Base-by-base conservation (phyloP, 805 yeast genomes). In the Alloascoidea hylecoeti region DNA sequence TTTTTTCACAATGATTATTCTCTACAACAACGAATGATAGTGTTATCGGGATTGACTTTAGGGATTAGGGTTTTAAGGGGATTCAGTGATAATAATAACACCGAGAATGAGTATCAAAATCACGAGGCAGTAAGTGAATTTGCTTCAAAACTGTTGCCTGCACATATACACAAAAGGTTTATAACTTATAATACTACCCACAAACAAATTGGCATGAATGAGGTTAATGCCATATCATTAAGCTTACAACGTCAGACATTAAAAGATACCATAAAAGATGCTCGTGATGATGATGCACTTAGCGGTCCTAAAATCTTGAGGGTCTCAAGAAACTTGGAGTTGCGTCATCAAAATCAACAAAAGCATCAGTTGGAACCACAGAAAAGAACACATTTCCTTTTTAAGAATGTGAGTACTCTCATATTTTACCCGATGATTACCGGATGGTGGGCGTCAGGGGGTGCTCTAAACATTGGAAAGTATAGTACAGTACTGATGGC, bases 1-100 rank as follows among this genome's bases (percentile, higher is more conserved):
- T 58, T 86, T 14, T 59, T 72, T 27, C 63, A 68, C 0, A 86
- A 88, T 0, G 98, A 89, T 49, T 73, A 79, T 43, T 84, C 95
- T 0, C 53, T 92, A 15, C 92, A 81, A 43, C 88, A 78, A 42
- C 57, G 97, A 36, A 63, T 88, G 57, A 58, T 71, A 18, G 62
- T 88, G 5, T 54, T 92, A 15, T 72, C 88, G 3, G 60, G 82
- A 0, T 50, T 84, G 9, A 78, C 88, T 0, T 57, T 86, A 16
- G 71, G 82, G 2, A 84, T 86, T 0, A 57, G 95, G 42, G 85
- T 81, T 44, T 60, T 86, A 5, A 61, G 79, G 34, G 89, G 86
- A 0, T 53, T 63, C 18, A 63, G 66, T 3, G 89, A 78, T 50
- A 61, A 52, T 0, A 64, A 64, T n/a, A 53, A 65, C 2, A 43